phyloP scores from a whole-genome alignment of 2,329 filamentous ascomycete genomes.

The Fusarium fujikuroi region DNA sequence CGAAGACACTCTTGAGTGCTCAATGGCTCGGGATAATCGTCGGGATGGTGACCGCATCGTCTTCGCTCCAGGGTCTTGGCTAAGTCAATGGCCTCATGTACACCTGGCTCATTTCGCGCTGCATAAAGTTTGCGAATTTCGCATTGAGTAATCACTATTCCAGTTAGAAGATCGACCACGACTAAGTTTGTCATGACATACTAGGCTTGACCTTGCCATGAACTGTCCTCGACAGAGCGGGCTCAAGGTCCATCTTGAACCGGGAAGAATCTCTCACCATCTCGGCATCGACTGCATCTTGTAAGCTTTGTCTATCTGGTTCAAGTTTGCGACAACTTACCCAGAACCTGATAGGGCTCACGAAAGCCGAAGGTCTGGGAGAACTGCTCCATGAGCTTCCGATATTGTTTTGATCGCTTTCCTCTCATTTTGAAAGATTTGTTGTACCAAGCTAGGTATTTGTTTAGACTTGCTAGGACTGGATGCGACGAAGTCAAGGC shows the following conservation, averaged over 20 bases:
- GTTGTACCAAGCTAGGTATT: neutral
- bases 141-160: conserved; percentile 81
- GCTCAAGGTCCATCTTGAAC: conserved; percentile 90
- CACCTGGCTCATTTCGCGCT: conserved; percentile 63
- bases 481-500: conserved; percentile 17
- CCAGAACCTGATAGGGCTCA: conserved; percentile 90
- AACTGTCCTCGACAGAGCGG: conserved; percentile 81
- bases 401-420: conserved; percentile 65
- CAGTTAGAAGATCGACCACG: conserved; percentile 36
- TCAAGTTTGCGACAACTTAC: conserved; percentile 53
- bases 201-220: conserved; percentile 87
- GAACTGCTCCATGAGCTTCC: conserved; percentile 94
- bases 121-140: conserved; percentile 82
- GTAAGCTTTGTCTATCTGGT: conserved; percentile 35
- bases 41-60: conserved; percentile 80
- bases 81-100: conserved; percentile 72
- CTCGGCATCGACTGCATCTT: conserved; percentile 76
- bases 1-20: conserved; percentile 75
- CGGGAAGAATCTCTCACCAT: conserved; percentile 83
- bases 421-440: conserved; percentile 55
- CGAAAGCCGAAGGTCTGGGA: conserved; percentile 88
- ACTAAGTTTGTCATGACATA: conserved; percentile 54
- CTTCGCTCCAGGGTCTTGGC: conserved; percentile 81
- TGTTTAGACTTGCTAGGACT: neutral
- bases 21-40: conserved; percentile 76